A percentile compares a stretch with the other conserved stretches of the same genome.
Conservation (phyloP, 768 basidiomycete genomes). For the Lentinula raphanica region DNA sequence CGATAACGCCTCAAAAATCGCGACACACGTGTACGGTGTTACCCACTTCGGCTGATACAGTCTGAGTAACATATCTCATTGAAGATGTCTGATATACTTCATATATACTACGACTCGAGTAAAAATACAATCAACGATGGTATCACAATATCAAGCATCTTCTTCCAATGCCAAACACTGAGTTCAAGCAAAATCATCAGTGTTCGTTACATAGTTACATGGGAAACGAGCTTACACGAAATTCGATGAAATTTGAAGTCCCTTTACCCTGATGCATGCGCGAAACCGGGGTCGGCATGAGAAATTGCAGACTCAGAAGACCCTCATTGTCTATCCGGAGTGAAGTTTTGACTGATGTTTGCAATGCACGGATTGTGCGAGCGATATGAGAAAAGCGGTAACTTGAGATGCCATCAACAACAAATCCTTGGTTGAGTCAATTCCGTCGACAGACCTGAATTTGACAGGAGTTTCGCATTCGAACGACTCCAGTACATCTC, state of each 20-base stretch:
- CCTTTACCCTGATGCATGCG: slow-evolving; percentile 29
- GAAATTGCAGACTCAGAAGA: slow-evolving; percentile 81
- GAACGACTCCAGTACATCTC: slow-evolving; percentile 86
- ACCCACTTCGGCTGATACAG: too few species aligned
- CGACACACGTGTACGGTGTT: too few species aligned
- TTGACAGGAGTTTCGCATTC: slow-evolving; percentile 65
- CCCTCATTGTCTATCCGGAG: slow-evolving; percentile 82
- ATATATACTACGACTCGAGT: too few species aligned
- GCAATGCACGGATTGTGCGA: slow-evolving; percentile 67
- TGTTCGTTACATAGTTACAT: not conserved
- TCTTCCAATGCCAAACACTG: slow-evolving; percentile 44
- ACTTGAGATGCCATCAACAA: slow-evolving; percentile 32
- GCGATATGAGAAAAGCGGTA: slow-evolving; percentile 80
- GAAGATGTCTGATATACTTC: too few species aligned
- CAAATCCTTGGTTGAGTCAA: not conserved
- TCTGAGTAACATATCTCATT: too few species aligned
- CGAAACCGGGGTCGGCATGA: slow-evolving; percentile 61
- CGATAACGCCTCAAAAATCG: not conserved
- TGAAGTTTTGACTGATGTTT: slow-evolving; percentile 83
- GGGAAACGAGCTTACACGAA: slow-evolving; percentile 54
- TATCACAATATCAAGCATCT: not conserved
- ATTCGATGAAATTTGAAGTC: slow-evolving; percentile 69
- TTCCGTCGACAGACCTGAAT: slow-evolving; percentile 55
- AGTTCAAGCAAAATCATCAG: not conserved
- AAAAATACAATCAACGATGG: too few species aligned